Base-by-base conservation (phyloP, 495 filamentous ascomycete genomes). In the Hypoxylon lenormandii region DNA sequence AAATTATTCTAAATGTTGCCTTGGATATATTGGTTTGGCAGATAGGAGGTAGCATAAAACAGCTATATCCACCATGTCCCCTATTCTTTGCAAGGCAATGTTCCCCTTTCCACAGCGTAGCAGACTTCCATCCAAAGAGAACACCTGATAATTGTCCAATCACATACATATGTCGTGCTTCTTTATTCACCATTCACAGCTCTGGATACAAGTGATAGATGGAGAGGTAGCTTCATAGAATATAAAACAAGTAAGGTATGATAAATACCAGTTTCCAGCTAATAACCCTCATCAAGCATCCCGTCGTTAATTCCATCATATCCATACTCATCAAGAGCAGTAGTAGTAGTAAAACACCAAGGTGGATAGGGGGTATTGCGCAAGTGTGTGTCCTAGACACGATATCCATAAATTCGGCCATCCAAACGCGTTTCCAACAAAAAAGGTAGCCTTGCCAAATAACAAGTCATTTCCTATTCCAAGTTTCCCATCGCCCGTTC, bases 281-380 rank as follows among this genome's bases (percentile, higher is more conserved):
- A 55, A 55, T 26, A 30, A 10, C 16, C 33, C 53, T 47, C 33
- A n/a, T 18, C 4, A n/a, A 22, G 15, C 42, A 30, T 57, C 65
- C 46, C 38, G 26, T 58, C 58, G 40, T 62, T 37, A 43, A 49
- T 49, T 49, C 55, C 55, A 23, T 45, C 26, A 52, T 22, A 16
- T 40, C 30, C 56, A 21, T 58, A 42, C 43, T 62, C 56, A 33
- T 46, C 58, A 40, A 62, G 21, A 68, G 33, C n/a, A 33, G 30
- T 33, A 33, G 22, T 18, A n/a, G n/a, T n/a, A n/a, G n/a, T n/a
- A 54, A 47, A 64, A 21, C 13, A 10, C 13, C n/a, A 12, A 52
- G 21, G 53, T 43, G 7, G 12, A 55, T 45, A 52, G 30, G 47
- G 66, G 66, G 66, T 69, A 69, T 69, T 60, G 43, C 60, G 47